Evolutionary conservation across 2,329 filamentous ascomycete genomes (phyloP).

Genomic region (Aaosphaeria pasadenensis): DNA sequence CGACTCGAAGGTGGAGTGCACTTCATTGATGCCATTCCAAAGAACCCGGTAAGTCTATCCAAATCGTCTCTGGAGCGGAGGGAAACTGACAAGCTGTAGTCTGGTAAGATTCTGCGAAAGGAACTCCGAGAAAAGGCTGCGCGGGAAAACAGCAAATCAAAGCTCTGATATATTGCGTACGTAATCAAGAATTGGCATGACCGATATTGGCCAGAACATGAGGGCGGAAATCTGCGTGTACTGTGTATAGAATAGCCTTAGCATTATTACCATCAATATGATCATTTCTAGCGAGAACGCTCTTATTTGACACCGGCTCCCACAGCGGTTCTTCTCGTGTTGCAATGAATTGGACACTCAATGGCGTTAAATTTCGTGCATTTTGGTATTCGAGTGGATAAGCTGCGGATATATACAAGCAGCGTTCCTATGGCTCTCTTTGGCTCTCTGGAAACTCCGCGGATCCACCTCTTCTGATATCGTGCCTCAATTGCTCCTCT

Average conservation of each 20-base stretch:
- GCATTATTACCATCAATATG: no score
- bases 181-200: neutral
- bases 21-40: conserved; percentile 68
- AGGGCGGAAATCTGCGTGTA: no score
- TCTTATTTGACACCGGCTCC: no score
- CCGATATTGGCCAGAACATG: no score
- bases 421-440: conserved; percentile 4
- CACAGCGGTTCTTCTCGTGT: no score
- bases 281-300: no score
- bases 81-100: conserved; percentile 37
- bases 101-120: conserved; percentile 66
- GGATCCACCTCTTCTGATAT: neutral
- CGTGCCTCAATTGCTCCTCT: conserved; percentile 71
- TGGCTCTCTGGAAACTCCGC: neutral
- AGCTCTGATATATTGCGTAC: conserved; percentile 18
- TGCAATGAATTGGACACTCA: no score
- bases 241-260: no score
- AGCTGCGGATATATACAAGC: conserved; percentile 35
- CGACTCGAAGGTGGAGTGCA: conserved; percentile 67
- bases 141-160: conserved; percentile 25
- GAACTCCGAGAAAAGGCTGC: conserved; percentile 56
- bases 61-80: neutral
- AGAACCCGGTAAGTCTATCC: conserved; percentile 56
- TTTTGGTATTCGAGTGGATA: neutral
- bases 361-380: neutral